A percentile compares a stretch with the other conserved stretches of the same genome.
phyloP scores from a whole-genome alignment of 2,329 filamentous ascomycete species.

The Cladophialophora exuberans region DNA sequence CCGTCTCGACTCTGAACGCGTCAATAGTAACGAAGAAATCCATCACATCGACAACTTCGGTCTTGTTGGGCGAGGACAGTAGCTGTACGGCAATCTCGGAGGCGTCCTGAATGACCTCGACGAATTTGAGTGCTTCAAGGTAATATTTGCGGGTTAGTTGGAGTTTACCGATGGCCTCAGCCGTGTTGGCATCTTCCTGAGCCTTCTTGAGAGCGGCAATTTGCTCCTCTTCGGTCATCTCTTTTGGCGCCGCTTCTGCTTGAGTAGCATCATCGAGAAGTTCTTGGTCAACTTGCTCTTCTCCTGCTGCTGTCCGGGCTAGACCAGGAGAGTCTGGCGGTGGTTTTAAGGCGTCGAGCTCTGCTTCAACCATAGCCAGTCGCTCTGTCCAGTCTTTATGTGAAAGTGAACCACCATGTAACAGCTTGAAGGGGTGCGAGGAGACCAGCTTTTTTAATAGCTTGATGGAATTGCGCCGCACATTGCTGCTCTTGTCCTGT shows the following conservation, averaged over 20 bases:
- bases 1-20: conserved; percentile 93
- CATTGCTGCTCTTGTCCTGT: conserved; percentile 98
- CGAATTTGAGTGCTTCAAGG: conserved; percentile 89
- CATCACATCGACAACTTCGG: conserved; percentile 97
- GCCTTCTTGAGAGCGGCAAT: conserved; percentile 74
- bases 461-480: conserved; percentile 92
- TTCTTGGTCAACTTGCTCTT: conserved; percentile 73
- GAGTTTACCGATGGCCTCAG: conserved; percentile 84
- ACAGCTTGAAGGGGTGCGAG: conserved; percentile 89
- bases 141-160: conserved; percentile 90
- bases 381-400: conserved; percentile 83
- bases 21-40: conserved; percentile 96
- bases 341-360: conserved; percentile 80
- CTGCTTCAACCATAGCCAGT: conserved; percentile 78
- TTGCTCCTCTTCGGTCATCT: conserved; percentile 80
- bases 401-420: conserved; percentile 85
- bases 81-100: conserved; percentile 83
- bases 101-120: conserved; percentile 83
- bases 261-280: conserved; percentile 89
- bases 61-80: conserved; percentile 93
- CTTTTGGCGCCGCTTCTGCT: conserved; percentile 70
- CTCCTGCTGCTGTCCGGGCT: conserved; percentile 63
- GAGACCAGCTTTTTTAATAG: conserved; percentile 84
- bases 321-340: conserved; percentile 74
- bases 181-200: conserved; percentile 83